A percentile compares a stretch with the other conserved stretches of the same genome.
phyloP scores from a whole-genome alignment of 495 filamentous ascomycete species.

The Neurospora sp. region DNA sequence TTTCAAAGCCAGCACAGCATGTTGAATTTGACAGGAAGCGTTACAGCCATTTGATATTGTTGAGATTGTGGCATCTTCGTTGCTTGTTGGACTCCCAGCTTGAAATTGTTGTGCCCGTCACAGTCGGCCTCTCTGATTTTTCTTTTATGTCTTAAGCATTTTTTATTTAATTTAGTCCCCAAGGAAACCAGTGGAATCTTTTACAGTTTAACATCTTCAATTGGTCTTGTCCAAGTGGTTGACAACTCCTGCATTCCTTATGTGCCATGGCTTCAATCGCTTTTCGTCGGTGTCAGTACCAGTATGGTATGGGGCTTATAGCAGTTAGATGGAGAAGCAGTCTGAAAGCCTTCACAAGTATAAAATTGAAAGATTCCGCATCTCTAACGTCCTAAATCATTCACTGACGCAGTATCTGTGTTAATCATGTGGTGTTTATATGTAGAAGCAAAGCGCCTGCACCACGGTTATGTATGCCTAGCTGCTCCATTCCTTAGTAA shows the following conservation, averaged over 20 bases:
- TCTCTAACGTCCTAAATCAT: not conserved
- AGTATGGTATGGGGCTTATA: not conserved
- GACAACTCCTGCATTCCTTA: not conserved
- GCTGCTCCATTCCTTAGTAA: not conserved
- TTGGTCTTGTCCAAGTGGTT: not conserved
- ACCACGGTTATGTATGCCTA: not conserved
- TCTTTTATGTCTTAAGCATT: not conserved
- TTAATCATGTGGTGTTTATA: not conserved
- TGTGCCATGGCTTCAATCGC: not conserved
- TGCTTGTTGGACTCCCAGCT: not conserved
- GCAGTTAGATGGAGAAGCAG: not conserved
- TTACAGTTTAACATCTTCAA: not conserved
- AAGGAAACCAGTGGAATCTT: not conserved
- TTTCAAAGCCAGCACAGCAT: not conserved
- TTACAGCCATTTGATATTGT: not conserved
- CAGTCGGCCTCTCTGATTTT: not conserved
- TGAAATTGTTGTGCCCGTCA: not conserved
- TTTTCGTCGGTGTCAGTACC: not conserved
- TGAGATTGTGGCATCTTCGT: not conserved
- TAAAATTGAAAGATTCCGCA: not conserved
- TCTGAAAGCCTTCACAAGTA: not conserved
- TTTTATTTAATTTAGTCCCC: not conserved
- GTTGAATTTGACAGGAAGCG: not conserved
- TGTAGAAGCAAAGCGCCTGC: not conserved
- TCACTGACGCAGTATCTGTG: not conserved